phyloP scores from a whole-genome alignment of 768 basidiomycete species.

The Phylloporus sp. region DNA sequence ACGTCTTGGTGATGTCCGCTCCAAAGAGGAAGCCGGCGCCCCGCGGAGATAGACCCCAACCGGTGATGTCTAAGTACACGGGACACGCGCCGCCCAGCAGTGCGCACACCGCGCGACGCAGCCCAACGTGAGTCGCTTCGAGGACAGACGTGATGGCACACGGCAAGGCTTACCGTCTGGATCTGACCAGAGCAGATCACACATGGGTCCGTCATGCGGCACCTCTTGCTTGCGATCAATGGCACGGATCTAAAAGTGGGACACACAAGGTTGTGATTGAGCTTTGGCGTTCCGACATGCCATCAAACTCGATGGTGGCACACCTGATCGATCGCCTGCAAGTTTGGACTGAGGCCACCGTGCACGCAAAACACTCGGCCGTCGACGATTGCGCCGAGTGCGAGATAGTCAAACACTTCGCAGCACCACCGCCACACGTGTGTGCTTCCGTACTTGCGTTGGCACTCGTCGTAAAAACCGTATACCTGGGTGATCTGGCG shows the following conservation, averaged over 20 bases:
- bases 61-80: slow-evolving; percentile 65
- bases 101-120: background rate
- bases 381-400: slow-evolving; percentile 93
- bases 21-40: slow-evolving; percentile 97
- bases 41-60: slow-evolving; percentile 97
- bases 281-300: background rate
- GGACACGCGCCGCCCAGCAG: background rate
- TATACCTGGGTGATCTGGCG: slow-evolving; percentile 97
- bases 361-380: slow-evolving; percentile 97
- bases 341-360: slow-evolving; percentile 89
- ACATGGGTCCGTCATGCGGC: slow-evolving; percentile 98
- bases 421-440: slow-evolving; percentile 99
- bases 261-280: slow-evolving; percentile 22
- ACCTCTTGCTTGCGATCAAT: slow-evolving; percentile 98
- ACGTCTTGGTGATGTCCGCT: slow-evolving; percentile 83
- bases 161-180: slow-evolving; percentile 68
- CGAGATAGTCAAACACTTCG: slow-evolving; percentile 97
- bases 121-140: slow-evolving; percentile 16
- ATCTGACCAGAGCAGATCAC: slow-evolving; percentile 98
- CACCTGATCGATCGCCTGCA: slow-evolving; percentile 87
- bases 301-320: slow-evolving; percentile 11
- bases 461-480: slow-evolving; percentile 95
- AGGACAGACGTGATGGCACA: slow-evolving; percentile 7
- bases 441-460: slow-evolving; percentile 88
- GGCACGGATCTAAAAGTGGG: slow-evolving; percentile 66